Evolutionary conservation across 768 basidiomycete species (phyloP), one percentile per base, ranked within the genome.

Genomic region (Gautieria morchelliformis): DNA sequence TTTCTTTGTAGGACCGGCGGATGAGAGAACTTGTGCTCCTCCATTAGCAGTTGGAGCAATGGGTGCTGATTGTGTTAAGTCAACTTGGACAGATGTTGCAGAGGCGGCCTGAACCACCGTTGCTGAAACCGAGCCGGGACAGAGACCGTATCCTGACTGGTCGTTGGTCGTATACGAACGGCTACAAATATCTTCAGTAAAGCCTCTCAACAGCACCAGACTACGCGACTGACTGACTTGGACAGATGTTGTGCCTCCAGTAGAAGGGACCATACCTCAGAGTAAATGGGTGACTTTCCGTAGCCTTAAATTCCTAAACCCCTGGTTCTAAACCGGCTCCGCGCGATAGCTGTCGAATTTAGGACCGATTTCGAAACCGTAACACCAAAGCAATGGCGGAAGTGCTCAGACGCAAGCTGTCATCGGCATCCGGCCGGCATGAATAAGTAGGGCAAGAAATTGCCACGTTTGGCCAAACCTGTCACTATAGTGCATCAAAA

Each of bases 61-160:
- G 40, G 79, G 74, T 48, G 78, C 68, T 60, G 75, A 72, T 52
- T 82, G 75, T 50, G 80, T 75, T 55, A 83, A 74, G 70, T 98
- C 95, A 63, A 96, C 84, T n/a, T 84, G 71, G 60, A 98, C 83
- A n/a, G 82, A 81, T 49, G 83, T 89, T 24, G 80, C 63, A 19
- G 88, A 82, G 52, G 78, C 76, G 20, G 89, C 79, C 65, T 90
- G 86, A 72, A 98, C 83, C 67, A 93, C 85, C 62, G 84, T 81
- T 62, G 84, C 74, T 96, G 94, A 72, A 97, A 96, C 69, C 95
- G 89, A 70, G 86, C 83, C 64, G 95, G 95, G 61, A 95, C 92
- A 67, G 87, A 85, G 52, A 78, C 77, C 44, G 84, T 75, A 75
- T 96, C 93, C 69, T 94, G 88, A 35, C 78, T 71, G 45, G 91